Base-by-base conservation (phyloP, 805 yeast species). In the Yarrowia divulgata region DNA sequence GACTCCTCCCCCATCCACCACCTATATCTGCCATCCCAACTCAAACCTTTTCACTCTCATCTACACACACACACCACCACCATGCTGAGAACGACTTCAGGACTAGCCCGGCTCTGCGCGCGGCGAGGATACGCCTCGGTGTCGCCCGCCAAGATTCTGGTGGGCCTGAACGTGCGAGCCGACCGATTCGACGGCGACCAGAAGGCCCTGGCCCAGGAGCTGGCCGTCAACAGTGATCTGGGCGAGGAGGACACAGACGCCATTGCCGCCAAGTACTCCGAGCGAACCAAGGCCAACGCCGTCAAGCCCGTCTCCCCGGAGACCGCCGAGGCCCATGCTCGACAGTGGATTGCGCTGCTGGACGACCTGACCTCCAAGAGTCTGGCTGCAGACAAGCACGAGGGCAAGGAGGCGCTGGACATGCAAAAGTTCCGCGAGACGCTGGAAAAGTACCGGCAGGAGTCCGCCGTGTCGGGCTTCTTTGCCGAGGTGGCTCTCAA, bases 71-170 rank as follows among this genome's bases (percentile, higher is more conserved):
- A 16, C 48, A 16, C 49, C 29, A 19, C 45, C 52, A 60, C 50
- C 66, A 60, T 60, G 66, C 52, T 60, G 50, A 18, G 66, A 60
- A 43, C 45, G 45, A 23, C 64, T 14, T 3, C 6, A 2, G 50
- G 50, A 58, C 64, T 42, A 18, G 48, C 62, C 8, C 64, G 64
- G 37, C 37, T 42, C 12, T 12, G 32, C 35, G 19, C n/a, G 3
- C 34, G 40, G 3, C 64, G 64, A 2, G 64, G 64, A 12, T 58
- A 58, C 40, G 45, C 66, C 34, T 39, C 66, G 9, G 52, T 34
- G 52, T 63, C 68, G 37, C 68, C 68, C 39, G 68, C 68, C 46
- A 37, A 63, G 57, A 49, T 63, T 16, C 68, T 63, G 16, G 68
- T 63, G 46, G 68, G 57, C 18, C 55, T 49, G 23, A 63, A 63